phyloP scores from a whole-genome alignment of 805 yeast genomes.

The Grigorovia jiainica region DNA sequence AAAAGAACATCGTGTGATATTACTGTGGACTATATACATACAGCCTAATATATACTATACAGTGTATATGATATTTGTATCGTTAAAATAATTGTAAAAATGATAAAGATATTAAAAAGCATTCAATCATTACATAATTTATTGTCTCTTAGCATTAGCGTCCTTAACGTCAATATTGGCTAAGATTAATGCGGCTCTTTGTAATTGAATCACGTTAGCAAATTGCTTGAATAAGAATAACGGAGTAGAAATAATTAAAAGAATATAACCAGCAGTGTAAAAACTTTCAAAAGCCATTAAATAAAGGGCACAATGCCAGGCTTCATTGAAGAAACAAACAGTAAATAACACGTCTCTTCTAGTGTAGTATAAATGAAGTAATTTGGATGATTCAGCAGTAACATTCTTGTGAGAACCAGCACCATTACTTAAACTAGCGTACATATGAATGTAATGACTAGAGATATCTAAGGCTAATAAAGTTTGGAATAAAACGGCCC shows the following conservation, averaged over 20 bases:
- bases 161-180: conserved; percentile 58
- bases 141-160: conserved; percentile 17
- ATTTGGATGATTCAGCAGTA: conserved; percentile 55
- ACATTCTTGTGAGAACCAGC: conserved; percentile 77
- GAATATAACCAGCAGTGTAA: conserved; percentile 47
- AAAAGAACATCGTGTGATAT: no score
- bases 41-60: no score
- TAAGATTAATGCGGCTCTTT: conserved; percentile 71
- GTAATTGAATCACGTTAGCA: conserved; percentile 81
- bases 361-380: conserved; percentile 79
- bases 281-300: conserved; percentile 48
- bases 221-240: conserved; percentile 85
- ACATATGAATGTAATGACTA: conserved; percentile 97
- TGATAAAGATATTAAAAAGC: not conserved
- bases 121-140: no score
- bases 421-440: conserved; percentile 78
- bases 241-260: conserved; percentile 61
- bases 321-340: conserved; percentile 88
- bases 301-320: conserved; percentile 85
- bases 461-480: conserved; percentile 80
- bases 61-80: no score
- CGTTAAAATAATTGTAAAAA: not conserved
- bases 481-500: conserved; percentile 55
- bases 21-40: no score
- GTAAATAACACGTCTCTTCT: conserved; percentile 73